Base-by-base conservation (phyloP, 805 yeast species). In the Hanseniaspora vineae region DNA sequence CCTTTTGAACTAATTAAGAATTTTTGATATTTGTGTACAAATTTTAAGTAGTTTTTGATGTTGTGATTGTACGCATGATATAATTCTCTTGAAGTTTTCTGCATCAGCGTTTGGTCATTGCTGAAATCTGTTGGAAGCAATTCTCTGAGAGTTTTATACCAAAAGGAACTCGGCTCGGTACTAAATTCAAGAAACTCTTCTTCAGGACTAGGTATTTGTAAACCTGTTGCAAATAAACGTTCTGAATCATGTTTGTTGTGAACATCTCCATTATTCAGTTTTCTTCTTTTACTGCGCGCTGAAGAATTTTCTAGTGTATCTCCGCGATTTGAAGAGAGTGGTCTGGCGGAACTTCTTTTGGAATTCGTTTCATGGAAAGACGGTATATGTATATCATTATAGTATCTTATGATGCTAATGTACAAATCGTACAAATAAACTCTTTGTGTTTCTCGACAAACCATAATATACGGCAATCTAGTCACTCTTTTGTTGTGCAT, bases 381-480 rank as follows among this genome's bases (percentile, higher is more conserved):
- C 6, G 14, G 9, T 33, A 10, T 33, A 6, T 33, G 11, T 10
- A 33, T 33, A 14, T 47, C 44, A 40, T 52, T 50, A 37, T 44
- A 54, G 43, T 44, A 54, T 46, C 59, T 65, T 19, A 68, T 52
- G 9, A 68, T 52, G 23, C 56, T 55, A 37, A 67, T 66, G 50
- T 68, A 70, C 31, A 71, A 47, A 51, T 72, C 75, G 52, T 70
- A 69, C 35, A 65, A 58, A 45, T 59, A 61, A 1, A 68, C 31
- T 48, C 55, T 56, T 12, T 12, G 8, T 11, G 42, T 45, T 8
- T 19, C 31, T 42, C 2, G 13, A 5, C 2, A 17, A 33, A 33
- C 35, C 44, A 9, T 12, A 19, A 6, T 17, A n/a, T 18, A 29
- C 20, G 13, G 20, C 17, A 23, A 8, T 8, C 4, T 23, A 23